Percentiles rank a stretch among this genome's conserved stretches.
These are phyloP conservation scores for Fusarium proliferatum DNA, from an alignment of 2,329 filamentous ascomycete species.

Conservation along the genomic window DNA sequence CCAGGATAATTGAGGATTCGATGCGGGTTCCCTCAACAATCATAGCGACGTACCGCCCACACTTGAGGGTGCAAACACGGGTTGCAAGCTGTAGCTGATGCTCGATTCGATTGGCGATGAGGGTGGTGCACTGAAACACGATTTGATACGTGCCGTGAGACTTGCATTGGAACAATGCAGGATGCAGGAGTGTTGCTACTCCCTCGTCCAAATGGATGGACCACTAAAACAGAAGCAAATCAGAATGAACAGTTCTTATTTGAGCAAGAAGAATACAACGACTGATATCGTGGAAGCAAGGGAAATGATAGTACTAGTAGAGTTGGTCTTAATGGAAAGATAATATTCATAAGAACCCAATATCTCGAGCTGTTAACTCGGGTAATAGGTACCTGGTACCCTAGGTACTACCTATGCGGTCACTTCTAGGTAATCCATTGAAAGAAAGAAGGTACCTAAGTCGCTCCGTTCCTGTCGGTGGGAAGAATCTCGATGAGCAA, in stretches of 20 bases:
- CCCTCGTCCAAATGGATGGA: background rate
- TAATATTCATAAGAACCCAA: background rate
- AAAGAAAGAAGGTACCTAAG: no score
- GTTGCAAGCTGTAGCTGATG: background rate
- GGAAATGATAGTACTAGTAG: background rate
- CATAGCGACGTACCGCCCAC: background rate
- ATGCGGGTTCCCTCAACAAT: background rate
- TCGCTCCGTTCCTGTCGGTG: background rate
- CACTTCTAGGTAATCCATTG: background rate
- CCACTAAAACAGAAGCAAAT: background rate
- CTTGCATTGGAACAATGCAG: constrained; percentile 4
- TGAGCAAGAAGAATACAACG: background rate
- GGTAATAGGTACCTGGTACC: background rate
- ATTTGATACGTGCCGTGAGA: constrained; percentile 20
- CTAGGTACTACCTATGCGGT: background rate
- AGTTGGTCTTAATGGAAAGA: no score
- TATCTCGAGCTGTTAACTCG: background rate
- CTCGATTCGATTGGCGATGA: constrained; percentile 2
- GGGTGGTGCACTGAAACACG: constrained; percentile 27
- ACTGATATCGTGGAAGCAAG: background rate
- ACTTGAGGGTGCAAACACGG: background rate
- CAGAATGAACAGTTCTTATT: background rate
- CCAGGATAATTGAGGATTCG: background rate
- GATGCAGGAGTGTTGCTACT: background rate
- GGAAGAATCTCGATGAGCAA: constrained; percentile 25